Evolutionary conservation across 2,329 filamentous ascomycete genomes (phyloP).

Genomic region (Epichloe uncinata): DNA sequence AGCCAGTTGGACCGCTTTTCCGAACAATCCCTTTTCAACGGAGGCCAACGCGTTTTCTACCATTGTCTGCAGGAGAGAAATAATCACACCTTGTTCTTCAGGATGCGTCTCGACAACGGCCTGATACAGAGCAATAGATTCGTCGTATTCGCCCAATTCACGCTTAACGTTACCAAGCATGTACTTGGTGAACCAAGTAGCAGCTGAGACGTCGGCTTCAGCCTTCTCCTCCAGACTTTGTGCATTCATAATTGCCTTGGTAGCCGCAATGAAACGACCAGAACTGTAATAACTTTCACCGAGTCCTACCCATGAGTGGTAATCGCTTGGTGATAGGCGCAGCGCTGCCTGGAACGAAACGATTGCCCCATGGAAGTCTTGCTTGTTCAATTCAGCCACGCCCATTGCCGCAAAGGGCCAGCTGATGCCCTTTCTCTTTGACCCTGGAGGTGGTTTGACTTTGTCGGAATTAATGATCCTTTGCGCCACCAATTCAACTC

Average conservation of each 20-base stretch:
- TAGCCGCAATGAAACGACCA: conserved; percentile 85
- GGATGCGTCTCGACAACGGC: conserved; percentile 55
- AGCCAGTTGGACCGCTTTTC: conserved; percentile 63
- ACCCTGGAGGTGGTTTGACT: conserved; percentile 78
- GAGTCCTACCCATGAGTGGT: conserved; percentile 90
- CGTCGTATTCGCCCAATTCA: conserved; percentile 80
- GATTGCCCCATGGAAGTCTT: conserved; percentile 78
- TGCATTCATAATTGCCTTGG: conserved; percentile 78
- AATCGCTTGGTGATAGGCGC: conserved; percentile 70
- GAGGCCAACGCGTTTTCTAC: conserved; percentile 69
- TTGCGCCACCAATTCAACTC: conserved; percentile 84
- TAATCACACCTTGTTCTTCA: conserved; percentile 71
- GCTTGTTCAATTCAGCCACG: conserved; percentile 87
- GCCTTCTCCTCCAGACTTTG: conserved; percentile 56
- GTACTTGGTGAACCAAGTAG: conserved; percentile 92
- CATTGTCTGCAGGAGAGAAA: conserved; percentile 78
- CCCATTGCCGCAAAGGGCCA: conserved; percentile 94
- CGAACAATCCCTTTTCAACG: conserved; percentile 74
- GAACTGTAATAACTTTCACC: conserved; percentile 97
- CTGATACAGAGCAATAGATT: conserved; percentile 65
- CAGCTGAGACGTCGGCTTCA: conserved; percentile 37
- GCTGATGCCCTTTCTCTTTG: conserved; percentile 82
- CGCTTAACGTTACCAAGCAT: conserved; percentile 93
- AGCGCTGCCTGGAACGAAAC: conserved; percentile 85
- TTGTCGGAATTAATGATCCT: conserved; percentile 91